These are phyloP conservation scores for Choiromyces venosus DNA, from an alignment of 495 filamentous ascomycete species.

Conservation along the genomic window DNA sequence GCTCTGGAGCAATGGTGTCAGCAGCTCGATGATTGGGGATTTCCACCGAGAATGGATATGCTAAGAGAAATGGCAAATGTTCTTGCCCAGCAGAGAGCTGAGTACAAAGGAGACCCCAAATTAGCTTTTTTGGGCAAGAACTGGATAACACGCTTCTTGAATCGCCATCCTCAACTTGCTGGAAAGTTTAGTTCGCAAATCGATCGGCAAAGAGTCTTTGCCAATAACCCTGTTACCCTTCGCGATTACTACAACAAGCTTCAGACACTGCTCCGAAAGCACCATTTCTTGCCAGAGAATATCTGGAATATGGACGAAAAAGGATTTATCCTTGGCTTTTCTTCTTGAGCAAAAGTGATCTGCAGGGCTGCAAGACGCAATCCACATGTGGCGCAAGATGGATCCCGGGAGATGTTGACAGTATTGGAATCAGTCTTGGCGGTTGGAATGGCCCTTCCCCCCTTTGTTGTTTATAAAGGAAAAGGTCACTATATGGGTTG, in stretches of 20 bases:
- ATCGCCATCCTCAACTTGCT: slow-evolving; percentile 10
- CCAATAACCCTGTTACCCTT: slow-evolving; percentile 5
- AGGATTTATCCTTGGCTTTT: too few species aligned
- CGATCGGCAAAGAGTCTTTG: slow-evolving; percentile 7
- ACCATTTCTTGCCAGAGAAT: not conserved
- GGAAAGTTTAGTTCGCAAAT: slow-evolving; percentile 3
- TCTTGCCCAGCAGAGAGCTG: slow-evolving; percentile 5
- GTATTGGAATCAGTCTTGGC: slow-evolving; percentile 15
- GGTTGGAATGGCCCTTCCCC: not conserved
- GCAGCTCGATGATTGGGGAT: too few species aligned
- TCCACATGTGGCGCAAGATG: slow-evolving; percentile 15
- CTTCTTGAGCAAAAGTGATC: slow-evolving; percentile 13
- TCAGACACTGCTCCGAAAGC: not conserved
- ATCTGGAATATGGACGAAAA: slow-evolving; percentile 19
- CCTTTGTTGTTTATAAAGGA: slow-evolving; percentile 18
- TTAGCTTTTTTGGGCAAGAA: slow-evolving; percentile 4
- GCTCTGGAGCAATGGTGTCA: slow-evolving; percentile 4
- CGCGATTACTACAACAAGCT: slow-evolving; percentile 13
- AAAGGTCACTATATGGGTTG: slow-evolving; percentile 18
- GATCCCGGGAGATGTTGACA: slow-evolving; percentile 14
- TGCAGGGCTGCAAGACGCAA: slow-evolving; percentile 6
- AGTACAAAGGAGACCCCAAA: not conserved
- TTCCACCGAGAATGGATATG: slow-evolving; percentile 14
- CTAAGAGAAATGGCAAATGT: slow-evolving; percentile 8
- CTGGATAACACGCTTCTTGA: slow-evolving; percentile 8